Conservation (phyloP, 371 early-diverging fungal species). For the Rhizopus stolonifer region DNA sequence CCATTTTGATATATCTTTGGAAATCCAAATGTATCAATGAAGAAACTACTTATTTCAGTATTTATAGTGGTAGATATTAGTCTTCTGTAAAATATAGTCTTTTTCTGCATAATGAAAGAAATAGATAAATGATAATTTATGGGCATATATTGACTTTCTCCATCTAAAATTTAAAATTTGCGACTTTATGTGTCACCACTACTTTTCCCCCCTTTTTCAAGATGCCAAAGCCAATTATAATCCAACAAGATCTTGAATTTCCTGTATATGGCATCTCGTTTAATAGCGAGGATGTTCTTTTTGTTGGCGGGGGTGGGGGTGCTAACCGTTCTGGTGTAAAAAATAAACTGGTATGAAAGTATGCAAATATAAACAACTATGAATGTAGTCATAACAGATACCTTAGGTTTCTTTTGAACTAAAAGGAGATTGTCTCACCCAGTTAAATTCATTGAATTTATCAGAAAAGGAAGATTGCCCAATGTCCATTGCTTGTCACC, state of each 20-base stretch:
- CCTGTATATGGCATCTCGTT: conserved; percentile 63
- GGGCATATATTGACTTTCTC: too few relatives aligned
- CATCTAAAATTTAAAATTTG: too few relatives aligned
- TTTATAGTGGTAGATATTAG: too few relatives aligned
- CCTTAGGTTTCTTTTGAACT: conserved; percentile 22
- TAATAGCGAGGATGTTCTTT: conserved; percentile 45
- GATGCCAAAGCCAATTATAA: conserved; percentile 4
- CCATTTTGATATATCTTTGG: too few relatives aligned
- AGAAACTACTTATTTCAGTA: too few relatives aligned
- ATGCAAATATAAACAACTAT: background rate
- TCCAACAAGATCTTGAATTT: conserved; percentile 23
- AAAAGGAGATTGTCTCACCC: conserved; percentile 3
- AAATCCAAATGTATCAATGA: too few relatives aligned
- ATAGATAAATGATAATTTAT: too few relatives aligned
- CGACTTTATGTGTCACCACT: too few relatives aligned
- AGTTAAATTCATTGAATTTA: conserved; percentile 4
- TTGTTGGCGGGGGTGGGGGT: conserved; percentile 69
- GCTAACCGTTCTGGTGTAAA: conserved; percentile 58
- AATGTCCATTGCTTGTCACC: conserved; percentile 64
- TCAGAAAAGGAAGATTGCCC: conserved; percentile 64
- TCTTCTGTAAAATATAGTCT: too few relatives aligned
- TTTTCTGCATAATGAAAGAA: too few relatives aligned
- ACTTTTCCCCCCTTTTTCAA: too few relatives aligned
- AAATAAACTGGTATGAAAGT: conserved; percentile 58
- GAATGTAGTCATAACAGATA: background rate